A percentile compares a stretch with the other conserved stretches of the same genome.
Conservation (phyloP, 352 stramenopile species). For the Pythium sukuiense region DNA sequence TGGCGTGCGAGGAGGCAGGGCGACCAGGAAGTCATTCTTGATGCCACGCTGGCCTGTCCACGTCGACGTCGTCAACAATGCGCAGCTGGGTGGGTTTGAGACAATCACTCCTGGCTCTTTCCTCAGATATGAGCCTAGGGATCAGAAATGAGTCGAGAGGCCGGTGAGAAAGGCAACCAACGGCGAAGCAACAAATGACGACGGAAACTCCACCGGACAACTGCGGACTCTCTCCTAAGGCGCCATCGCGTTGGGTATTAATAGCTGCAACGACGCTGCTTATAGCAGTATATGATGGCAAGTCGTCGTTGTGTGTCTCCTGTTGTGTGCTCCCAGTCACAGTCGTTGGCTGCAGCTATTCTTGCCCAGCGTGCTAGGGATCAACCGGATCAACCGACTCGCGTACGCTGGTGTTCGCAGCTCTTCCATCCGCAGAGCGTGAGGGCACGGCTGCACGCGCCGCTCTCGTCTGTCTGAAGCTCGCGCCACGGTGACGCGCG, state of each 20-base stretch:
- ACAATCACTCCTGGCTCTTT: not conserved
- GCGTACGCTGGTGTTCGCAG: not conserved
- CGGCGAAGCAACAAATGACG: no score
- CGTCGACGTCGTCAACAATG: conserved; percentile 5
- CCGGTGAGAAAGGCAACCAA: not conserved
- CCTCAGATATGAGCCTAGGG: not conserved
- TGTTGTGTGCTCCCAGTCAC: not conserved
- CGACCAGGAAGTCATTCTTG: conserved; percentile 6
- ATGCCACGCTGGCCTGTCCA: not conserved
- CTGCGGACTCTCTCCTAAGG: no score
- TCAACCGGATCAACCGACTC: not conserved
- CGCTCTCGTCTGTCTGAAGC: not conserved
- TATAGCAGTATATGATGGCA: not conserved
- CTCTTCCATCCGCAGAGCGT: not conserved
- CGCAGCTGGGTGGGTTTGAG: not conserved
- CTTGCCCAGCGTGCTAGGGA: not conserved
- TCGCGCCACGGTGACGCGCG: conserved; percentile 23
- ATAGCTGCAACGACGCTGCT: no score
- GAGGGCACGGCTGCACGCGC: not conserved
- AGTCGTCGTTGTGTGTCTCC: not conserved
- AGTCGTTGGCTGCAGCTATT: not conserved
- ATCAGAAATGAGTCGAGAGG: not conserved
- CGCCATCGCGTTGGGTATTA: no score
- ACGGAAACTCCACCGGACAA: no score
- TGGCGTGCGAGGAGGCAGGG: conserved; percentile 4